phyloP scores from a whole-genome alignment of 148 eudicot genomes.

The Cornus suecica region DNA sequence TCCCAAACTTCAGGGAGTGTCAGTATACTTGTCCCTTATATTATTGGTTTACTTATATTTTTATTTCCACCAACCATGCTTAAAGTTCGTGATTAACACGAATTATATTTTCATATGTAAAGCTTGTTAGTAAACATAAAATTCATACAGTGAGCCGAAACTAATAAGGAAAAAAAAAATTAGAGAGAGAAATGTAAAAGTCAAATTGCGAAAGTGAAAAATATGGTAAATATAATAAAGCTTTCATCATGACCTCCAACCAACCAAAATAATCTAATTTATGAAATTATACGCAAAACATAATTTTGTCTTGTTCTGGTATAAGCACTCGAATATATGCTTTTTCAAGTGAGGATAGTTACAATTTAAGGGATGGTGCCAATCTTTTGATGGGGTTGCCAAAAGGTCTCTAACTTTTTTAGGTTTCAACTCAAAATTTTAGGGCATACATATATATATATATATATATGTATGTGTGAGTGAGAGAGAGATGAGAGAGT shows the following conservation, averaged over 20 bases:
- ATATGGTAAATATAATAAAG: neutral
- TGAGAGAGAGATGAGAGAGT: neutral
- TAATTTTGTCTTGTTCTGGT: neutral
- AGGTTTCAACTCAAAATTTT: neutral
- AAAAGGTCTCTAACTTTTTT: conserved; percentile 3
- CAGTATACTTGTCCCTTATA: too few relatives aligned
- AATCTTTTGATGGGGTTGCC: conserved; percentile 10
- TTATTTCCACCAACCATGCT: too few relatives aligned
- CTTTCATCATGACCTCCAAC: neutral
- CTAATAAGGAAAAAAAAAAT: too few relatives aligned
- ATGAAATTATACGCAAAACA: neutral
- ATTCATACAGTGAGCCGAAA: too few relatives aligned
- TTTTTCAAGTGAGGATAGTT: neutral
- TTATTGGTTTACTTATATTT: too few relatives aligned
- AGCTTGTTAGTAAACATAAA: too few relatives aligned
- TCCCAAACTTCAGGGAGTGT: too few relatives aligned
- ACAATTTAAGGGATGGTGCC: neutral
- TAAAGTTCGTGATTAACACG: too few relatives aligned
- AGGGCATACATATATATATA: neutral
- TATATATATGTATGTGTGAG: neutral
- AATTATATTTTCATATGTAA: too few relatives aligned
- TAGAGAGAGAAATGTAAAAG: too few relatives aligned
- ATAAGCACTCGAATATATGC: neutral
- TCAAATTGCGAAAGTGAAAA: too few relatives aligned
- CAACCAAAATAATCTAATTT: neutral